phyloP scores from a whole-genome alignment of 2,329 filamentous ascomycete genomes.

The Ascochyta rabiei region DNA sequence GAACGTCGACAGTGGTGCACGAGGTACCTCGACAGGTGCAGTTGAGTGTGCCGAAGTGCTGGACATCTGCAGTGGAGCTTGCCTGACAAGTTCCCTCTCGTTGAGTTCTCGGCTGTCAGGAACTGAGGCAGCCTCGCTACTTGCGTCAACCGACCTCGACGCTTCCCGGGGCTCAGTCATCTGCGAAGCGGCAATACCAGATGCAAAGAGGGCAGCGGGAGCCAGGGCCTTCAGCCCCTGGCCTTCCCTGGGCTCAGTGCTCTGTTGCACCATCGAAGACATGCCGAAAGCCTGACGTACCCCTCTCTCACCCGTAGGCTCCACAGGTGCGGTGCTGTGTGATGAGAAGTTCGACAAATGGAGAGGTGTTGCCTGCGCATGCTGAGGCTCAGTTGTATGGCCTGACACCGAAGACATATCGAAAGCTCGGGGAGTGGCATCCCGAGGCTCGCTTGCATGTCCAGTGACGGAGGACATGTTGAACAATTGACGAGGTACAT shows the following conservation, averaged over 20 bases:
- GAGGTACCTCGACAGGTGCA: conserved; percentile 29
- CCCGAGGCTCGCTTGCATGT: conserved; percentile 26
- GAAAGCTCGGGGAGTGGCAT: conserved; percentile 20
- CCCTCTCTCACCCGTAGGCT: conserved; percentile 38
- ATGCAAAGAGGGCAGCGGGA: conserved; percentile 33
- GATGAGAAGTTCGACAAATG: conserved; percentile 21
- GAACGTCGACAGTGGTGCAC: conserved; percentile 23
- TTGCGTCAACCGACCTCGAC: not conserved
- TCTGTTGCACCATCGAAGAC: conserved; percentile 37
- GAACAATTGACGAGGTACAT: conserved; percentile 21
- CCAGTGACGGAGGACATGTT: conserved; percentile 15
- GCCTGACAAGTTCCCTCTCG: not conserved
- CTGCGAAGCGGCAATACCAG: conserved; percentile 35
- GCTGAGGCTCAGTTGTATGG: conserved; percentile 27
- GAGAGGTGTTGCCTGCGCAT: conserved; percentile 10
- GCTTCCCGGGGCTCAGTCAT: conserved; percentile 28
- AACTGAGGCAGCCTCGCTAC: not conserved
- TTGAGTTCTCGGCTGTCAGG: not conserved
- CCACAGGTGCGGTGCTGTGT: conserved; percentile 34
- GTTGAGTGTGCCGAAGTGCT: conserved; percentile 34
- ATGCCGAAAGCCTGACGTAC: conserved; percentile 33
- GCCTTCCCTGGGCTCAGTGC: conserved; percentile 35
- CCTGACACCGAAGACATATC: conserved; percentile 31
- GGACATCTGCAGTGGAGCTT: conserved; percentile 33
- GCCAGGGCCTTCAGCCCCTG: conserved; percentile 22